A percentile compares a stretch with the other conserved stretches of the same genome.
These are phyloP conservation scores for Amanita pseudoporphyria DNA, from an alignment of 768 basidiomycete genomes.

Conservation along the genomic window DNA sequence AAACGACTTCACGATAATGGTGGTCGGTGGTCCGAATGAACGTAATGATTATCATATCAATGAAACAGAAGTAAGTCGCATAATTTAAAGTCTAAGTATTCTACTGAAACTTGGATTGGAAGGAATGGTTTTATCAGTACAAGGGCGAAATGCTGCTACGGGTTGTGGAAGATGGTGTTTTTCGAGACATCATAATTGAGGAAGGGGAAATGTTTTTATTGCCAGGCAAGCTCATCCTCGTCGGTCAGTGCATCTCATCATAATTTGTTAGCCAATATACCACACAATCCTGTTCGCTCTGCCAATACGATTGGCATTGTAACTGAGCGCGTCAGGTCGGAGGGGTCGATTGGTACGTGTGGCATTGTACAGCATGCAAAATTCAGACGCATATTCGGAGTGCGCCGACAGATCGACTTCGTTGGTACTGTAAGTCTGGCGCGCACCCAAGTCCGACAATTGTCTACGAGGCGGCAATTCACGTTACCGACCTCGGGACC, in stretches of 20 bases:
- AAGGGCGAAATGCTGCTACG: constrained; percentile 89
- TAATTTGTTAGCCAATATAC: constrained; percentile 69
- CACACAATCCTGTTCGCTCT: constrained; percentile 91
- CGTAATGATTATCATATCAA: constrained; percentile 93
- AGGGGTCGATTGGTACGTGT: constrained; percentile 57
- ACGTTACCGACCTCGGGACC: constrained; percentile 83
- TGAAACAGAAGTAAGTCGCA: constrained; percentile 67
- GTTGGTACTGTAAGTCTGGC: constrained; percentile 80
- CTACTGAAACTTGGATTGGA: background rate
- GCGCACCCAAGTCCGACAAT: constrained; percentile 36
- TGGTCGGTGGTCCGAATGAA: constrained; percentile 90
- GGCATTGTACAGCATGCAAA: background rate
- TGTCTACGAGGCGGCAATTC: constrained; percentile 65
- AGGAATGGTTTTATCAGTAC: constrained; percentile 99
- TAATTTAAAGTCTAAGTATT: background rate
- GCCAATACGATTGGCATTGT: constrained; percentile 89
- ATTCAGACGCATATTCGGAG: background rate
- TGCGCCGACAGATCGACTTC: constrained; percentile 57
- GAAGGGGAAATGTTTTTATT: constrained; percentile 97
- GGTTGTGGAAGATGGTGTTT: constrained; percentile 70
- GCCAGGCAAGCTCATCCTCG: constrained; percentile 48
- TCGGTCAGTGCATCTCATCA: background rate
- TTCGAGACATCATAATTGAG: constrained; percentile 80
- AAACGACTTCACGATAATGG: constrained; percentile 91
- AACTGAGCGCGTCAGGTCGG: constrained; percentile 76